A percentile compares a stretch with the other conserved stretches of the same genome.
These are phyloP conservation scores for Alternaria gansuensis DNA, from an alignment of 2,329 filamentous ascomycete genomes.

Conservation along the genomic window DNA sequence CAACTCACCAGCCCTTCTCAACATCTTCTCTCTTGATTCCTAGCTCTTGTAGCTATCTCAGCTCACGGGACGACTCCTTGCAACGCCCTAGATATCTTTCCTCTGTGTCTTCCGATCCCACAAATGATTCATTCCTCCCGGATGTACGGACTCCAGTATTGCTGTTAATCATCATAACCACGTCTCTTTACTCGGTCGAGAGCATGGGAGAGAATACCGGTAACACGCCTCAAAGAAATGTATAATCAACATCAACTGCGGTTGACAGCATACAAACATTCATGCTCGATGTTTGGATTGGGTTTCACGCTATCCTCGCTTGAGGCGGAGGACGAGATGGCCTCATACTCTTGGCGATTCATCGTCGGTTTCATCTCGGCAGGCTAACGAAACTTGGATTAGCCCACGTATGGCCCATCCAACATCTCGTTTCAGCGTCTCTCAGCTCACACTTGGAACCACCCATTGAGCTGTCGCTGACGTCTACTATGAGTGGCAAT, in stretches of 20 bases:
- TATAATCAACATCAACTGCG: not conserved
- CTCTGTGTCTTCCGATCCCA: not conserved
- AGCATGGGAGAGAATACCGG: not conserved
- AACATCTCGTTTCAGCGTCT: constrained; percentile 27
- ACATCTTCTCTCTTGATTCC: not conserved
- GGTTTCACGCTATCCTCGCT: constrained; percentile 38
- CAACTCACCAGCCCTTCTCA: no score
- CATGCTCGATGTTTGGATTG: constrained; percentile 30
- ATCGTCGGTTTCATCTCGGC: constrained; percentile 40
- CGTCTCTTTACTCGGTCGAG: not conserved
- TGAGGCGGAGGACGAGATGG: constrained; percentile 30
- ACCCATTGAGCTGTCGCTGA: constrained; percentile 14
- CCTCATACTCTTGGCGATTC: constrained; percentile 47
- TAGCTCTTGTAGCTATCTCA: constrained; percentile 2
- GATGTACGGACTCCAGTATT: not conserved
- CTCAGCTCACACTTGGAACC: constrained; percentile 25
- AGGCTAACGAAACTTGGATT: constrained; percentile 34
- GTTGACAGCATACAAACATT: not conserved
- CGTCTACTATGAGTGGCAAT: constrained; percentile 18
- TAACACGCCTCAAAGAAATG: not conserved
- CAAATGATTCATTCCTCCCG: not conserved
- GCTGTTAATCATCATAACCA: not conserved
- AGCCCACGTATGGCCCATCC: constrained; percentile 27
- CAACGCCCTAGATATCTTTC: not conserved
- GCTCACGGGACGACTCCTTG: not conserved